A percentile compares a stretch with the other conserved stretches of the same genome.
Conservation (phyloP, 345 rosid genomes). For the Brassica cretica region DNA sequence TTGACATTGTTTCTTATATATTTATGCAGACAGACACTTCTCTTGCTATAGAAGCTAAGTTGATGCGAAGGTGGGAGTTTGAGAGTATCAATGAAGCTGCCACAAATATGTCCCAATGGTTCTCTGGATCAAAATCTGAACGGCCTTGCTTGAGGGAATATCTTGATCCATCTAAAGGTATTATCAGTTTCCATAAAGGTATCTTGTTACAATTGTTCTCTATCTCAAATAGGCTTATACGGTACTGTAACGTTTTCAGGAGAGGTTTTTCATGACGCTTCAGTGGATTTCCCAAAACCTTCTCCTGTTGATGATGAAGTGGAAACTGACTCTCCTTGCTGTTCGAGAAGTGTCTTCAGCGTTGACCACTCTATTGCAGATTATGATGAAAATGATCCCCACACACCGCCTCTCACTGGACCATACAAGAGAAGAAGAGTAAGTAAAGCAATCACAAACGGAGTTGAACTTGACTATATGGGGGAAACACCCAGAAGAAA, state of each 20-base stretch:
- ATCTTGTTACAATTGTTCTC: not conserved
- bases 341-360: conserved; percentile 43
- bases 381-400: conserved; percentile 44
- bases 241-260: conserved; percentile 50
- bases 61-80: conserved; percentile 97
- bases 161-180: conserved; percentile 64
- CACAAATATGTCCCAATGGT: conserved; percentile 65
- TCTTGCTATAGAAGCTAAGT: conserved; percentile 82
- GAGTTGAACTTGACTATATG: conserved; percentile 61
- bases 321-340: conserved; percentile 45
- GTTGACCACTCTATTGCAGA: conserved; percentile 38
- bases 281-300: conserved; percentile 51
- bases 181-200: not conserved
- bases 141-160: conserved; percentile 51
- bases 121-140: conserved; percentile 68
- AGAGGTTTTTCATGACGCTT: conserved; percentile 79
- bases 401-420: conserved; percentile 74
- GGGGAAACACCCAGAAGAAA: conserved; percentile 56
- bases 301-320: conserved; percentile 42
- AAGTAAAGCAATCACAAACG: conserved; percentile 41
- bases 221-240: not conserved
- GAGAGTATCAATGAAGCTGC: conserved; percentile 83
- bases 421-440: conserved; percentile 82
- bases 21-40: conserved; percentile 83
- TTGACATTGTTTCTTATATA: conserved; percentile 30